Evolutionary conservation across 2,329 filamentous ascomycete species (phyloP), one percentile per base, ranked within the genome.

Genomic region (Phaeosphaeria sp.): DNA sequence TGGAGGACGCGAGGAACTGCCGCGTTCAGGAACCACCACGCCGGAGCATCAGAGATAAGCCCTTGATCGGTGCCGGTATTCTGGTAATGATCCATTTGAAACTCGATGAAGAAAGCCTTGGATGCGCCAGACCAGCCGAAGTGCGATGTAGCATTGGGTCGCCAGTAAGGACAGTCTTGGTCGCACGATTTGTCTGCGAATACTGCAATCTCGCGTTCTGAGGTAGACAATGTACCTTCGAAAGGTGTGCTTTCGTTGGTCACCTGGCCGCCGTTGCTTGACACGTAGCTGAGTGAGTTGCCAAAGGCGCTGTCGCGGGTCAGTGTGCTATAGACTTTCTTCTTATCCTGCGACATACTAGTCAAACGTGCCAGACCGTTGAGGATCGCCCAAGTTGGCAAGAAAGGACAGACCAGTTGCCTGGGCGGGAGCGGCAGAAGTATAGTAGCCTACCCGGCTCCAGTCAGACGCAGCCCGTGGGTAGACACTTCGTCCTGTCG

Each of bases 1-100:
- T 93, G 90, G 5, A 84, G 79, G 5, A 89, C 88, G 59, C 87
- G 87, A 24, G 90, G 87, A 60, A 93, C 91, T 59, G 86, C 83
- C 18, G 86, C 87, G 77, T 93, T 93, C 59, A 93, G 84, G 49
- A 89, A 80, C 91, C 91, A 93, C 75, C 89, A 84, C 43, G 90
- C 88, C 8, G 91, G 90, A 84, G 90, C 90, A 77, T 93, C 87
- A 43, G 74, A 80, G 69, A 87, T 85, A 24, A 71, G 59, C 8
- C 74, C 73, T 57, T 74, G 67, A 36, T 74, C 69, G 2, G 43
- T 64, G 44, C 67, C 68, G n/a, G 55, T 49, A 46, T 76, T 77
- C 43, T 72, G 62, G 48, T 74, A 68, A 56, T 76, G 73, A 56
- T 80, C 76, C 91, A 93, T 93, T 54, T 81, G 80, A 75, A 93